These are phyloP conservation scores for Myriosclerotinia curreyana DNA, from an alignment of 2,329 filamentous ascomycete species.

Conservation along the genomic window DNA sequence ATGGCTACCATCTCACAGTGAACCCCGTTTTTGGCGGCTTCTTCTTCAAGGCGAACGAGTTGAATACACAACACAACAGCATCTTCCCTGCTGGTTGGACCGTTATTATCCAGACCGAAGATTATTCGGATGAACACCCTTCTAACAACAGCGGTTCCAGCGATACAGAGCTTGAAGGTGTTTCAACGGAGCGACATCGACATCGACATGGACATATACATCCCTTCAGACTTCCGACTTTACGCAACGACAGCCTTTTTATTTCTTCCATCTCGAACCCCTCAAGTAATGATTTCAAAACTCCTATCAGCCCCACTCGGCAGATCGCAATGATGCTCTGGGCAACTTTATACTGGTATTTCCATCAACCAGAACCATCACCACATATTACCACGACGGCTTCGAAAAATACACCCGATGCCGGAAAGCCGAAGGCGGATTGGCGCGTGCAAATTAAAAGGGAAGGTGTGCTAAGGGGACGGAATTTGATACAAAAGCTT, in stretches of 20 bases:
- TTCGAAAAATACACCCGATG: conserved; percentile 62
- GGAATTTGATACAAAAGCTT: conserved; percentile 79
- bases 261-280: conserved; percentile 90
- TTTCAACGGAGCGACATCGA: conserved; percentile 37
- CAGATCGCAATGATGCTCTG: conserved; percentile 97
- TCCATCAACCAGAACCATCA: conserved; percentile 76
- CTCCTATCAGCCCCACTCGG: conserved; percentile 74
- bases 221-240: conserved; percentile 70
- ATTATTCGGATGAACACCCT: conserved; percentile 36
- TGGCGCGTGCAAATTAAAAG: conserved; percentile 83
- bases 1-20: conserved; percentile 80
- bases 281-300: conserved; percentile 73
- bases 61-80: conserved; percentile 64
- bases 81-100: conserved; percentile 87
- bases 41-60: conserved; percentile 80
- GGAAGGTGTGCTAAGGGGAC: conserved; percentile 83
- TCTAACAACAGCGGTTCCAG: conserved; percentile 32
- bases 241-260: conserved; percentile 78
- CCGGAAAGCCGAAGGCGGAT: conserved; percentile 74
- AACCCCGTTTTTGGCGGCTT: conserved; percentile 87
- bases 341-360: conserved; percentile 96
- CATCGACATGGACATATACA: conserved; percentile 48
- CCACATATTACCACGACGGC: conserved; percentile 60
- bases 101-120: conserved; percentile 73
- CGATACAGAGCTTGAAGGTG: conserved; percentile 36